Conservation (phyloP, 2,329 filamentous ascomycete genomes). For the Xylariaceae sp. region DNA sequence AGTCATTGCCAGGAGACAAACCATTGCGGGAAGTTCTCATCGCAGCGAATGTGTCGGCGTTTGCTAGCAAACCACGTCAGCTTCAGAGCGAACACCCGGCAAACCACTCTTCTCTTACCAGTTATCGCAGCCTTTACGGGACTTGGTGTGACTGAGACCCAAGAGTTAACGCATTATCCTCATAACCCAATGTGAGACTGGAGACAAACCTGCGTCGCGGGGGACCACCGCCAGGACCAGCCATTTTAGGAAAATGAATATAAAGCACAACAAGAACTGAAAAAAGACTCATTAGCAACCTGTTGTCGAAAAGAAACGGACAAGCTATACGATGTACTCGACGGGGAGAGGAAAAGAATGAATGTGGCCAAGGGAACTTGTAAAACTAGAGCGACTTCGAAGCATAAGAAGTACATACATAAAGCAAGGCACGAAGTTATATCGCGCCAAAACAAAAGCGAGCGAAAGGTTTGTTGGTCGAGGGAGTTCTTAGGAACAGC, state of each 20-base stretch:
- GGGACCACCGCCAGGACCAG: slow-evolving; percentile 89
- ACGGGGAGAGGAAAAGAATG: neutral
- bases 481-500: slow-evolving; percentile 23
- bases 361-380: neutral
- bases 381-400: neutral
- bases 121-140: slow-evolving; percentile 94
- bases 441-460: slow-evolving; percentile 29
- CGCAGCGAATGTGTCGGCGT: slow-evolving; percentile 92
- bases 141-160: slow-evolving; percentile 83
- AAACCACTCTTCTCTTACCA: slow-evolving; percentile 48
- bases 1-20: slow-evolving; percentile 41
- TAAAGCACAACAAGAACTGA: slow-evolving; percentile 35
- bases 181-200: slow-evolving; percentile 5
- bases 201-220: slow-evolving; percentile 60
- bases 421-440: slow-evolving; percentile 26
- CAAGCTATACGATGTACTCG: neutral
- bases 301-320: neutral
- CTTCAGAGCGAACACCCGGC: slow-evolving; percentile 1
- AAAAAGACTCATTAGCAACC: slow-evolving; percentile 26
- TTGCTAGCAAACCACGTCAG: slow-evolving; percentile 49
- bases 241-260: slow-evolving; percentile 55
- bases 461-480: slow-evolving; percentile 26
- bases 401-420: slow-evolving; percentile 23
- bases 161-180: slow-evolving; percentile 21
- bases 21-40: slow-evolving; percentile 98